phyloP scores from a whole-genome alignment of 805 yeast species.

The Peterozyma toletana region DNA sequence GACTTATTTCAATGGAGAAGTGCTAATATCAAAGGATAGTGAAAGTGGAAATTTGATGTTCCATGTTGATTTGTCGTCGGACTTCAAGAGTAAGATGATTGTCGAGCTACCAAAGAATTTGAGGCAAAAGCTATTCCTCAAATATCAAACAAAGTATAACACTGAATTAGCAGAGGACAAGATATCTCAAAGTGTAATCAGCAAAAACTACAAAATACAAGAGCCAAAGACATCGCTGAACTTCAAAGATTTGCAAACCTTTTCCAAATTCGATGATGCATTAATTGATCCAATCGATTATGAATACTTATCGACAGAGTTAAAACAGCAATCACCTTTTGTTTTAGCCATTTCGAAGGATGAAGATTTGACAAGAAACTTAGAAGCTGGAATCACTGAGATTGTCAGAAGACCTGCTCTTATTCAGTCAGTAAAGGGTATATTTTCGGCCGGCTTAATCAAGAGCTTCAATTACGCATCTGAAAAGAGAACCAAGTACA shows the following conservation, averaged over 20 bases:
- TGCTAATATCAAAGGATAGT: conserved; percentile 15
- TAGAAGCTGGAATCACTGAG: conserved; percentile 33
- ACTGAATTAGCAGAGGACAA: conserved; percentile 20
- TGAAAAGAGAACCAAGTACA: conserved; percentile 49
- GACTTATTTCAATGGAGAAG: conserved; percentile 28
- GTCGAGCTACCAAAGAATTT: conserved; percentile 47
- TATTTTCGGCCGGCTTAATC: conserved; percentile 76
- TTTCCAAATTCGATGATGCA: conserved; percentile 7
- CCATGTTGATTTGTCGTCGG: conserved; percentile 23
- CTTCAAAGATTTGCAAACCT: conserved; percentile 19
- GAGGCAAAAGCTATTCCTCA: conserved; percentile 28
- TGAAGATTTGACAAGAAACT: conserved; percentile 23
- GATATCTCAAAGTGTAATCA: conserved; percentile 19
- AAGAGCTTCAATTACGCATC: conserved; percentile 69
- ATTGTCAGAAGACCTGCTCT: conserved; percentile 68
- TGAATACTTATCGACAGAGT: conserved; percentile 22
- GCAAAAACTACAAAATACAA: conserved; percentile 1
- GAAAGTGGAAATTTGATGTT: conserved; percentile 13
- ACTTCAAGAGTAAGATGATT: conserved; percentile 29
- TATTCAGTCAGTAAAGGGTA: conserved; percentile 74
- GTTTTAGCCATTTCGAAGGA: conserved; percentile 36
- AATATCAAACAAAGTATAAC: conserved; percentile 14
- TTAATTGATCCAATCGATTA: conserved; percentile 23
- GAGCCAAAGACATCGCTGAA: background rate
- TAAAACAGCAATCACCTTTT: conserved; percentile 22